Base-by-base conservation (phyloP, 106 monocot genomes). In the Posidonia australis region DNA sequence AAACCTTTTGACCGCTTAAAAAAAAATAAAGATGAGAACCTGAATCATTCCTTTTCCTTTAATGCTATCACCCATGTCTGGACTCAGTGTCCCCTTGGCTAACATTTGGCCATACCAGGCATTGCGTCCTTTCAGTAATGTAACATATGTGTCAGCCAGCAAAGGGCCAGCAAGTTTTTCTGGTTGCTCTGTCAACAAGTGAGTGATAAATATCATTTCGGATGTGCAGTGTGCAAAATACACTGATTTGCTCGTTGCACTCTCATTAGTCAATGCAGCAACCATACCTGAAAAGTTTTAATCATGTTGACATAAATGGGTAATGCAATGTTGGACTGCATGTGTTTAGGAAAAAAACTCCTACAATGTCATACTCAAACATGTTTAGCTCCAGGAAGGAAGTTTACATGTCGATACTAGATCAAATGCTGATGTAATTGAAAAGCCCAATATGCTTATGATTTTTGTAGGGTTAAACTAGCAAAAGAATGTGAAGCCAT, bases 31-130 rank as follows among this genome's bases (percentile, higher is more conserved):
- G 12, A 53, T 54, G 47, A 54, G 26, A n/a, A 92, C 93, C 93
- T 94, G 93, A 76, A 94, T 94, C 64, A 80, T 94, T 46, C 93
- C 93, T 76, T 94, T 94, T n/a, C 93, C 93, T 71, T 94, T 94
- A 58, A 94, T 94, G 69, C 89, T 89, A 66, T 94, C 93, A 46
- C 93, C 93, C 93, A 94, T 94, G 26, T 83, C 93, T 12, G 68
- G 79, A 66, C 68, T 89, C 62, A 94, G 52, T 54, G 89, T 86
- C 12, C 86, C 86, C 71, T 94, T 94, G 16, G 93, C 89, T 36
- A 94, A 55, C 86, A 82, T 89, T 58, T 94, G 89, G 1, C 93
- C 93, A 44, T 94, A 94, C 93, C 93, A 94, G n/a, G 93, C 75
- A 74, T 94, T 94, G 30, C 89, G 89, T 61, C 93, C 93, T 78